Evolutionary conservation across 345 rosid species (phyloP), one percentile per base, ranked within the genome.

Genomic region (Brassica rapa): DNA sequence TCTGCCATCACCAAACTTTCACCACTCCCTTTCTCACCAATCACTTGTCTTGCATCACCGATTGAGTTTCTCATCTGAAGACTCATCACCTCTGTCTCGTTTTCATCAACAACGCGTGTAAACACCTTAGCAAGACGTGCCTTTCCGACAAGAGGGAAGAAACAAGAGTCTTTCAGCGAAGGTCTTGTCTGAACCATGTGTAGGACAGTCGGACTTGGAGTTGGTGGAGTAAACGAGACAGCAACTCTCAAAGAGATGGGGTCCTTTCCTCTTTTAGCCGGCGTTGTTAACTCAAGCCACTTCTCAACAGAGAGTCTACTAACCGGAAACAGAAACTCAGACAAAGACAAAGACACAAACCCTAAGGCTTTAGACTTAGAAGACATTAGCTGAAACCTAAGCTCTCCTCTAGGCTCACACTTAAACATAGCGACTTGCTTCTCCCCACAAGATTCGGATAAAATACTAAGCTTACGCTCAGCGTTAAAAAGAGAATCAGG

Each of bases 391-490:
- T 93, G 92, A 73, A 96, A 89, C 61, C 84, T 81, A 66, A 96
- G 84, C 74, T 95, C 87, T 66, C 98, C 99, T 23, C 70, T 83
- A 4, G 94, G 89, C 49, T 95, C 94, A 86, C 99, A 91, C 23
- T 82, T 89, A 80, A 95, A 90, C 2, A 86, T 81, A 76, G 91
- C 89, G 73, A 89, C 87, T 76, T 87, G 88, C 85, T 91, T 93
- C 81, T 81, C 80, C 43, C 85, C 82, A 8, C 9, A 24, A 64
- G 93, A 81, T 82, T 87, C 86, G 2, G 97, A 91, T 11, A 81
- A 77, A 66, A 94, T 75, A 2, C 85, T 85, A 72, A 88, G 82
- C 67, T 74, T 89, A 65, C 76, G 84, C 82, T 92, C 92, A 55
- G 82, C 84, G 79, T 87, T 83, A 75, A 87, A 89, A 78, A 88